Conservation (phyloP, 1,139 yeast species). For the Yamadazyma dendronema region DNA sequence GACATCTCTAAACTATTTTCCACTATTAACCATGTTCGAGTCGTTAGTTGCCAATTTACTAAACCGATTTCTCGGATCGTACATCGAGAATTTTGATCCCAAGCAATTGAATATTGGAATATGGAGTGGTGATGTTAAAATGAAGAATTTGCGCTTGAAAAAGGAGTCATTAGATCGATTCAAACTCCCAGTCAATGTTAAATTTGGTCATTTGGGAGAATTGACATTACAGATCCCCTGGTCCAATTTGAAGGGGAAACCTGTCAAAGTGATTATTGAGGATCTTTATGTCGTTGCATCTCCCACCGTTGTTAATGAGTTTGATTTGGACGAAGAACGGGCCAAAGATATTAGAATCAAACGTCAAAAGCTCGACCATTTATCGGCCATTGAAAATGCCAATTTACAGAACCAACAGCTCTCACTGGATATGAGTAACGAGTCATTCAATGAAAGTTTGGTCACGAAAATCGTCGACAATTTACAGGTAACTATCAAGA, state of each 20-base stretch:
- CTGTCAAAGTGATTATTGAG: constrained; percentile 86
- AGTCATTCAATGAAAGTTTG: constrained; percentile 82
- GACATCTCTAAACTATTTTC: background rate
- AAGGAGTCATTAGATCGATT: constrained; percentile 83
- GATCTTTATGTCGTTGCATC: constrained; percentile 82
- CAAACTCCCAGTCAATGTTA: constrained; percentile 83
- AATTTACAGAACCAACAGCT: constrained; percentile 37
- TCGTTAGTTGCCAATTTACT: constrained; percentile 55
- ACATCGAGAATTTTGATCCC: constrained; percentile 94
- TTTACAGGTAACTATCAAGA: constrained; percentile 86
- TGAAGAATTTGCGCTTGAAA: constrained; percentile 72
- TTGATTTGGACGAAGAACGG: constrained; percentile 65
- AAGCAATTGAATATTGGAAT: constrained; percentile 92
- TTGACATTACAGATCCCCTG: constrained; percentile 92
- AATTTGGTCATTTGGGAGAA: constrained; percentile 88
- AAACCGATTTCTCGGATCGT: constrained; percentile 58
- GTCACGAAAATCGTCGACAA: constrained; percentile 91
- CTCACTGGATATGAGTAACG: constrained; percentile 54
- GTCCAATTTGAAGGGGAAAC: constrained; percentile 91
- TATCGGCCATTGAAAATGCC: constrained; percentile 58
- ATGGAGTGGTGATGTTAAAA: constrained; percentile 96
- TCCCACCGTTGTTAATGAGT: constrained; percentile 56
- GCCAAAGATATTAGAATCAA: constrained; percentile 66
- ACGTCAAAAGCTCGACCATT: constrained; percentile 61
- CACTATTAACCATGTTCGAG: constrained; percentile 46